Percentiles rank a stretch among this genome's conserved stretches.
Conservation (phyloP, 495 filamentous ascomycete genomes). For the Halenospora varia region DNA sequence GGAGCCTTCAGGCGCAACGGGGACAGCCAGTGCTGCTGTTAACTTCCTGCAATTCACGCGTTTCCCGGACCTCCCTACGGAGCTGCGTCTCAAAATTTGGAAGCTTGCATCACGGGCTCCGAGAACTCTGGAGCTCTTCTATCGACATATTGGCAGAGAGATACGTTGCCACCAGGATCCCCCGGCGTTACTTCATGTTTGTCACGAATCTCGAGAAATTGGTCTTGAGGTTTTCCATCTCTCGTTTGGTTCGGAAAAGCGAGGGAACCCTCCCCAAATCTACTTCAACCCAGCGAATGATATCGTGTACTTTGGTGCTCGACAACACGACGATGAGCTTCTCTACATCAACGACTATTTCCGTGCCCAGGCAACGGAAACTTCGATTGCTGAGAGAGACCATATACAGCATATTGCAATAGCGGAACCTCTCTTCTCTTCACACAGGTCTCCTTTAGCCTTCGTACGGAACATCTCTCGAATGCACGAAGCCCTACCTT, state of each 20-base stretch:
- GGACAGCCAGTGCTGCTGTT: too few relatives aligned
- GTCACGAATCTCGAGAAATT: conserved; percentile 1
- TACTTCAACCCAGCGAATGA: conserved; percentile 10
- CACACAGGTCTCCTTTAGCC: not conserved
- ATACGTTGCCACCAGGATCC: not conserved
- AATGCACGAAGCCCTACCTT: not conserved
- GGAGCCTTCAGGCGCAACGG: too few relatives aligned
- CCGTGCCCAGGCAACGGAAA: not conserved
- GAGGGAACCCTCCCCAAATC: not conserved
- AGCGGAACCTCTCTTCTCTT: conserved; percentile 7
- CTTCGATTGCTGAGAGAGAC: not conserved
- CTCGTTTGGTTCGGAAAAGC: conserved; percentile 3
- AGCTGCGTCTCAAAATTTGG: conserved; percentile 14
- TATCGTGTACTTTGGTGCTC: conserved; percentile 8
- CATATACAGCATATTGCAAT: conserved; percentile 10
- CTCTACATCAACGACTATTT: conserved; percentile 1
- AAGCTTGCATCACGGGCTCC: not conserved
- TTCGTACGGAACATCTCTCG: not conserved
- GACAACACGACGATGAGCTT: conserved; percentile 6
- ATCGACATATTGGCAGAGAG: not conserved
- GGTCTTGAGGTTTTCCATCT: conserved; percentile 1
- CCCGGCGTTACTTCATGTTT: not conserved
- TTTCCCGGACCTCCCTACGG: conserved; percentile 7
- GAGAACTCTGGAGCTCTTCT: conserved; percentile 2
- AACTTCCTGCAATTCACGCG: not conserved